phyloP scores from a whole-genome alignment of 805 yeast species.

The Ogataea nonfermentans region DNA sequence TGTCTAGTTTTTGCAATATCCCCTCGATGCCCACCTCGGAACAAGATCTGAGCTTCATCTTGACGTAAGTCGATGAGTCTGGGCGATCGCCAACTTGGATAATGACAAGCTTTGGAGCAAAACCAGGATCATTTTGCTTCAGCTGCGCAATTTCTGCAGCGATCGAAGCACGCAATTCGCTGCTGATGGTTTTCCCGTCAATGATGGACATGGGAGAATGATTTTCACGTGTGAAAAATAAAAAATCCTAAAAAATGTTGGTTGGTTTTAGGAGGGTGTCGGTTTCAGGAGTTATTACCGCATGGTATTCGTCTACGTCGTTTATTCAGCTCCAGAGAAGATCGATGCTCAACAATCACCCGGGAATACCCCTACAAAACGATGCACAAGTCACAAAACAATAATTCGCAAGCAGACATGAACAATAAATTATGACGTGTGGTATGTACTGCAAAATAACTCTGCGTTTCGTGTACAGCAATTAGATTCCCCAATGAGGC shows the following conservation, averaged over 20 bases:
- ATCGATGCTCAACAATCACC: too few species aligned
- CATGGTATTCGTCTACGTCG: too few species aligned
- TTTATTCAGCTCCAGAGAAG: too few species aligned
- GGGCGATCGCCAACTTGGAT: constrained; percentile 89
- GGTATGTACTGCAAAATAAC: too few species aligned
- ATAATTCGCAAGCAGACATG: background rate
- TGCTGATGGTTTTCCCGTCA: constrained; percentile 58
- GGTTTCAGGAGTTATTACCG: background rate
- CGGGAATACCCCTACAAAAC: too few species aligned
- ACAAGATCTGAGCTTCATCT: constrained; percentile 89
- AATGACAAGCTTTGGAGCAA: constrained; percentile 75
- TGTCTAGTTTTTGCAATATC: constrained; percentile 61
- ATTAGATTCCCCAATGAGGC: background rate
- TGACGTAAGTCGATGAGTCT: constrained; percentile 88
- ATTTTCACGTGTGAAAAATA: constrained; percentile 6
- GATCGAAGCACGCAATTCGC: constrained; percentile 48
- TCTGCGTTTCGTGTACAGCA: background rate
- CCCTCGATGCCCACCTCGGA: constrained; percentile 76
- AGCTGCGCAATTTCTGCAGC: constrained; percentile 47
- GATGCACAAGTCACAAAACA: background rate
- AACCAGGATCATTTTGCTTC: constrained; percentile 44
- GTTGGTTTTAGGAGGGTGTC: constrained; percentile 2
- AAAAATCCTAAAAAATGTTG: constrained; percentile 7
- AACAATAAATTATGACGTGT: too few species aligned
- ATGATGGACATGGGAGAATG: constrained; percentile 37